Evolutionary conservation across 176 grass and related monocot species (phyloP).

Genomic region (Aegilops speltoides): DNA sequence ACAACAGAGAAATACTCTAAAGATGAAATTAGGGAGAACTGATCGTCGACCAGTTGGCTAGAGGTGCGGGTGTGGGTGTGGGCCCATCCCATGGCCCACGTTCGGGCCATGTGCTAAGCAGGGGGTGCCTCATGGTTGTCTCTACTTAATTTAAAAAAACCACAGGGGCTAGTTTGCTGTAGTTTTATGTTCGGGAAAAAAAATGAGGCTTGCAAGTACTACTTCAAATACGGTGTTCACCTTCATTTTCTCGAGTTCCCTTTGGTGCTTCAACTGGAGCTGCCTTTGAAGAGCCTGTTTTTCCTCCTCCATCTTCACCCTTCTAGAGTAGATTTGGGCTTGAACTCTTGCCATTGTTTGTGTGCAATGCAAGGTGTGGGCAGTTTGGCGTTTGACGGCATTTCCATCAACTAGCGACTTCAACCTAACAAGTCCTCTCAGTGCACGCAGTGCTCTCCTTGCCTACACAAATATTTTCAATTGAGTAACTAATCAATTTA

Average conservation of each 20-base stretch:
- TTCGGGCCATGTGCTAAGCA: not conserved
- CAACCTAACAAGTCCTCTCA: slow-evolving; percentile 82
- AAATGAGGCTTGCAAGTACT: not conserved
- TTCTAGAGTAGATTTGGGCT: slow-evolving; percentile 72
- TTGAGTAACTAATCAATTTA: slow-evolving; percentile 9
- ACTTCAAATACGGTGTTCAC: slow-evolving; percentile 28
- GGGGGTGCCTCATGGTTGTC: not conserved
- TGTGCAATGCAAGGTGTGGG: slow-evolving; percentile 65
- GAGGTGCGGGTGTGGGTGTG: not conserved
- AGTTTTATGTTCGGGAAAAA: not conserved
- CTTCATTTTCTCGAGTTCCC: slow-evolving; percentile 83
- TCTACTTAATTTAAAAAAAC: not conserved
- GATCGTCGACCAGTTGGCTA: not conserved
- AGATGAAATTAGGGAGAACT: not conserved
- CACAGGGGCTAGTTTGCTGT: not conserved
- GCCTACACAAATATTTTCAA: slow-evolving; percentile 47
- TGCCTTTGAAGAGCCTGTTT: slow-evolving; percentile 86
- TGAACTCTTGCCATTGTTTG: slow-evolving; percentile 80
- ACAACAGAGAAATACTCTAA: not conserved
- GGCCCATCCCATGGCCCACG: not conserved
- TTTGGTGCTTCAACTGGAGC: slow-evolving; percentile 68
- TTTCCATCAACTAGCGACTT: slow-evolving; percentile 82
- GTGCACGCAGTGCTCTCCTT: slow-evolving; percentile 70
- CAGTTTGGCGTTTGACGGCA: slow-evolving; percentile 70
- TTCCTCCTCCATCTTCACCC: slow-evolving; percentile 78